Base-by-base conservation (phyloP, 805 yeast species). In the Cyberlindnera nakhonratchasimensis region DNA sequence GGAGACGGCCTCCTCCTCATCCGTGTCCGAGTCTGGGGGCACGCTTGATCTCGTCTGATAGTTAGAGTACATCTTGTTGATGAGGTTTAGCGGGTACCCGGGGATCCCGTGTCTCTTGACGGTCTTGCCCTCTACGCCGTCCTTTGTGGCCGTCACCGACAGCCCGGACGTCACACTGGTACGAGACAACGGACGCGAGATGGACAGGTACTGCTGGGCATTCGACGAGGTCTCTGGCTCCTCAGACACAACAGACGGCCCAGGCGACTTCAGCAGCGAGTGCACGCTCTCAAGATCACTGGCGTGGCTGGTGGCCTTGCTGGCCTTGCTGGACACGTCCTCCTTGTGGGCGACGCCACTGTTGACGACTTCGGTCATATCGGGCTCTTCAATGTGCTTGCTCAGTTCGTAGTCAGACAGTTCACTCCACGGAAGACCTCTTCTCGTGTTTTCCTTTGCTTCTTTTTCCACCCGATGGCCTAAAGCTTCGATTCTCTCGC, bases 141-240 rank as follows among this genome's bases (percentile, higher is more conserved):
- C 88, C 51, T 82, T 82, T 14, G 86, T 80, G 18, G 88, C 88
- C 5, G 83, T 80, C 29, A 82, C 79, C 0, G 87, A 80, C n/a
- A 82, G 57, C 25, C 85, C 82, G 1, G 86, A 79, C 0, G 85
- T 77, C 16, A 75, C 73, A 19, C 84, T 77, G 34, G 74, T 72
- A 37, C 86, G 69, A 0, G 86, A 80, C 17, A 76, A 55, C 0
- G 84, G 82, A 33, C 86, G 67, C 1, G 86, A 77, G 5, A 61
- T 51, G n/a, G 60, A 45, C 4, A 48, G 38, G 25, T 43, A 39
- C 18, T 45, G 47, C 28, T 44, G 35, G 10, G 41, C 36, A 11
- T 35, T 40, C 16, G 41, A 42, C 5, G 42, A 29, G 6, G 17
- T 17, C 3, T 44, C 43, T 14, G 30, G 43, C 16, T 48, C 48